A percentile compares a stretch with the other conserved stretches of the same genome.
phyloP scores from a whole-genome alignment of 1,284 basidiomycete genomes.

The Cystobasidium slooffiae region DNA sequence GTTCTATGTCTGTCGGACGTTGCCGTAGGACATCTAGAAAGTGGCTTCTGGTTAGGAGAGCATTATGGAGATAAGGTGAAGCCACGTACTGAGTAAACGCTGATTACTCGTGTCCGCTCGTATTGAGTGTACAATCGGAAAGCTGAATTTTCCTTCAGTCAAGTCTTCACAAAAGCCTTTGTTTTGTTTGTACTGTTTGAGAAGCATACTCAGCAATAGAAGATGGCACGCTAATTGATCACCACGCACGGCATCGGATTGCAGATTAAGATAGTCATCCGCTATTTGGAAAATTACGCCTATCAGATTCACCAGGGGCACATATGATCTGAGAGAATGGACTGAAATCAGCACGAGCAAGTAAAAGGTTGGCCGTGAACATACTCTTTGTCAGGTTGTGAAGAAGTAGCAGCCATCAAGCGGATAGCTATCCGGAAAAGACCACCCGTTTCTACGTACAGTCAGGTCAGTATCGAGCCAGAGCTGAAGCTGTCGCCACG shows the following conservation, averaged over 20 bases:
- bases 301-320: slow-evolving; percentile 91
- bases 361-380: slow-evolving; percentile 60
- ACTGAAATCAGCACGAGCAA: not conserved
- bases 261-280: slow-evolving; percentile 96
- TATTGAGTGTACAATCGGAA: slow-evolving; percentile 88
- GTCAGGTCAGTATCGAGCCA: not conserved
- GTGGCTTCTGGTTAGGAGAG: not conserved
- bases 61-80: not conserved
- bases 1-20: slow-evolving; percentile 74
- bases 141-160: slow-evolving; percentile 95
- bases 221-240: not conserved
- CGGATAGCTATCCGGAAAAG: slow-evolving; percentile 90
- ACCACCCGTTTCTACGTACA: slow-evolving; percentile 84
- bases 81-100: slow-evolving; percentile 74
- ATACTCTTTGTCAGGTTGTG: slow-evolving; percentile 60
- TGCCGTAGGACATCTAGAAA: slow-evolving; percentile 81
- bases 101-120: slow-evolving; percentile 73
- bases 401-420: slow-evolving; percentile 87
- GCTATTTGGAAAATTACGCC: slow-evolving; percentile 95
- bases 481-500: not conserved
- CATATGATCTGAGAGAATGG: slow-evolving; percentile 69
- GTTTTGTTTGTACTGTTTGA: slow-evolving; percentile 75
- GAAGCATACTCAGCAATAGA: not conserved
- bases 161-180: slow-evolving; percentile 96
- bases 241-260: slow-evolving; percentile 71